A percentile compares a stretch with the other conserved stretches of the same genome.
Conservation (phyloP, 179 eudicot genomes). For the Patellifolia procumbens region DNA sequence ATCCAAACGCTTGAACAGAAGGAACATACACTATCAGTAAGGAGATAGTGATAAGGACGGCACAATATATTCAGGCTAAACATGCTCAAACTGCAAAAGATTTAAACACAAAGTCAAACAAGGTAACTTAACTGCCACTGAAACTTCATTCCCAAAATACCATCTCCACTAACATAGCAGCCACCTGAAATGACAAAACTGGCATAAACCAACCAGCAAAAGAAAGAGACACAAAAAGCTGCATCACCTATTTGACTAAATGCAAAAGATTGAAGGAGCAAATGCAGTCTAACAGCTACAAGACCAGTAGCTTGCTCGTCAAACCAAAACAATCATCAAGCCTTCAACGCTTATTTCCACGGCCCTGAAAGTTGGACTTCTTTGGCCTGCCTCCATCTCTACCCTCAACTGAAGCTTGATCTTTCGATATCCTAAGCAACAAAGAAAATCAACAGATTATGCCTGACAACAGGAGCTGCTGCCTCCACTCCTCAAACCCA, state of each 20-base stretch:
- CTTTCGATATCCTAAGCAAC: conserved; percentile 50
- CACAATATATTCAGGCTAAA: conserved; percentile 17
- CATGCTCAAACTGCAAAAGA: conserved; percentile 30
- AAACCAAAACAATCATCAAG: conserved; percentile 24
- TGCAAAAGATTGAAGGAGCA: conserved; percentile 41
- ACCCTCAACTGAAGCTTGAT: conserved; percentile 52
- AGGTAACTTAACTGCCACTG: conserved; percentile 56
- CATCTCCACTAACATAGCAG: conserved; percentile 57
- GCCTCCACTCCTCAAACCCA: not conserved
- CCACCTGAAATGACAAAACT: conserved; percentile 67
- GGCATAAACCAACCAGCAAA: conserved; percentile 63
- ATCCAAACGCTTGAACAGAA: not conserved
- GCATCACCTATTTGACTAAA: conserved; percentile 53
- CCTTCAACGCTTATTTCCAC: conserved; percentile 52
- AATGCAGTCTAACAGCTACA: conserved; percentile 31
- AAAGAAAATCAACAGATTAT: conserved; percentile 18
- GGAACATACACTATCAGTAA: not conserved
- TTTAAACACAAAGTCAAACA: conserved; percentile 36
- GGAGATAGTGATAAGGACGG: conserved; percentile 3
- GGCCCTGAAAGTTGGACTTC: conserved; percentile 51
- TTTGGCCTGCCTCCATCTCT: conserved; percentile 63
- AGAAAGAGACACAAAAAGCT: conserved; percentile 45
- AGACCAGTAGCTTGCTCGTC: conserved; percentile 24
- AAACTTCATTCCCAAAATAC: conserved; percentile 57
- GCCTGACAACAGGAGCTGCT: conserved; percentile 5